These are phyloP conservation scores for Pseudotsuga menziesii DNA, from an alignment of 75 land plant species.

Conservation along the genomic window DNA sequence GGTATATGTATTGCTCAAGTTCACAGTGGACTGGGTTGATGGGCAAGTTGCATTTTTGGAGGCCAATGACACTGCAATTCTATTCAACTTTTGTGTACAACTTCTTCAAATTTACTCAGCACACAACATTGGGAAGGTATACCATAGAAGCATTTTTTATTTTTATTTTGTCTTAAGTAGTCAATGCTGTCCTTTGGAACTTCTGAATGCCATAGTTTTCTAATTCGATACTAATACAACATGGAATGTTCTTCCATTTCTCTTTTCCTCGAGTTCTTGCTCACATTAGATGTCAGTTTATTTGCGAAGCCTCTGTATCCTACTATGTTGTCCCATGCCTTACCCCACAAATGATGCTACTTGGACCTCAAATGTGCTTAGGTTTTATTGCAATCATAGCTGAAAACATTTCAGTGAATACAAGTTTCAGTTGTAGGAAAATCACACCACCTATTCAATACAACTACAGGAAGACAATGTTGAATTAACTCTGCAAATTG, in stretches of 20 bases:
- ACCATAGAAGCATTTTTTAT: too few relatives aligned
- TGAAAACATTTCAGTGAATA: not conserved
- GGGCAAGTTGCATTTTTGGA: slow-evolving; percentile 86
- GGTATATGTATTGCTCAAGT: slow-evolving; percentile 87
- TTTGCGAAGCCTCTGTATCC: too few relatives aligned
- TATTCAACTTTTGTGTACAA: slow-evolving; percentile 77
- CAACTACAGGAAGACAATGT: not conserved
- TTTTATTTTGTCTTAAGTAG: not conserved
- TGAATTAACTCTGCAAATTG: not conserved
- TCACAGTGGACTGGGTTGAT: slow-evolving; percentile 92
- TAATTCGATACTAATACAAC: not conserved
- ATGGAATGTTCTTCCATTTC: not conserved
- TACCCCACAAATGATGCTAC: too few relatives aligned
- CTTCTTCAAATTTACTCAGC: slow-evolving; percentile 86
- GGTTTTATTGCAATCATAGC: not conserved
- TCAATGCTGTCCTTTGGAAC: not conserved
- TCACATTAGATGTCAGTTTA: not conserved
- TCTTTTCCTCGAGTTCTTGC: not conserved
- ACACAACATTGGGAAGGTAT: slow-evolving; percentile 96
- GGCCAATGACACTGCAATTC: slow-evolving; percentile 66
- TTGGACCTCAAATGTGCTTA: too few relatives aligned
- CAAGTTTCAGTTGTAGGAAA: not conserved
- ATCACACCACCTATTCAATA: not conserved
- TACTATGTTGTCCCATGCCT: too few relatives aligned
- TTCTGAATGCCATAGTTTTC: not conserved